Conservation (phyloP, 441 rosid species). For the Croton laevigatus region DNA sequence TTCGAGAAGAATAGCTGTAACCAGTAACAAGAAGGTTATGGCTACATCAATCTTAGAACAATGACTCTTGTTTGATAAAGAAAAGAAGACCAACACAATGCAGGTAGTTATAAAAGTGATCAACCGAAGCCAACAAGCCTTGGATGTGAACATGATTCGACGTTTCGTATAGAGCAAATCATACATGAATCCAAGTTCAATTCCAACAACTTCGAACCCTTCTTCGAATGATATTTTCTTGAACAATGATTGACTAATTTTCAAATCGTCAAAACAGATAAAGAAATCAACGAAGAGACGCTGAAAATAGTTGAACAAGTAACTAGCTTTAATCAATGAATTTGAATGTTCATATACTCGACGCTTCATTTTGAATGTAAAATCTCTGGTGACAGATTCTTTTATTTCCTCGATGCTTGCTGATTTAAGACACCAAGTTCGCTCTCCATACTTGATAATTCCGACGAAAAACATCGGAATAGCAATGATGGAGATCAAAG, state of each 20-base stretch:
- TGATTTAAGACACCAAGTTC: too few species aligned
- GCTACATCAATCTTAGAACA: too few species aligned
- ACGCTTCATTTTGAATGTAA: too few species aligned
- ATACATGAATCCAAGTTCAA: conserved; percentile 35
- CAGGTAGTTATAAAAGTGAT: conserved; percentile 22
- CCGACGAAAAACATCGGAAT: too few species aligned
- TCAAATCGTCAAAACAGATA: conserved; percentile 27
- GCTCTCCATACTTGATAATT: too few species aligned
- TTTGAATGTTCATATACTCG: too few species aligned
- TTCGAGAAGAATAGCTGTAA: too few species aligned
- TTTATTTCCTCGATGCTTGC: too few species aligned
- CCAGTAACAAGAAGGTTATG: too few species aligned
- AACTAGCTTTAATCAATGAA: not conserved
- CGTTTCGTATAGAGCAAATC: conserved; percentile 33
- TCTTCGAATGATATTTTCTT: not conserved
- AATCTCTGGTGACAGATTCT: too few species aligned
- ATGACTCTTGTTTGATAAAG: too few species aligned
- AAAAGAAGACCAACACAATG: not conserved
- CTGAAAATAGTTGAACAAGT: conserved; percentile 13
- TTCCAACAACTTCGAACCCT: conserved; percentile 27
- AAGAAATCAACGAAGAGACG: conserved; percentile 39
- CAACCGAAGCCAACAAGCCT: conserved; percentile 17
- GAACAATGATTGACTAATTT: conserved; percentile 24
- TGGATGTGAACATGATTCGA: conserved; percentile 12
- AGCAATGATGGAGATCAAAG: too few species aligned